Evolutionary conservation across 2,329 filamentous ascomycete genomes (phyloP).

Genomic region (Nothomitra cinnamomea): DNA sequence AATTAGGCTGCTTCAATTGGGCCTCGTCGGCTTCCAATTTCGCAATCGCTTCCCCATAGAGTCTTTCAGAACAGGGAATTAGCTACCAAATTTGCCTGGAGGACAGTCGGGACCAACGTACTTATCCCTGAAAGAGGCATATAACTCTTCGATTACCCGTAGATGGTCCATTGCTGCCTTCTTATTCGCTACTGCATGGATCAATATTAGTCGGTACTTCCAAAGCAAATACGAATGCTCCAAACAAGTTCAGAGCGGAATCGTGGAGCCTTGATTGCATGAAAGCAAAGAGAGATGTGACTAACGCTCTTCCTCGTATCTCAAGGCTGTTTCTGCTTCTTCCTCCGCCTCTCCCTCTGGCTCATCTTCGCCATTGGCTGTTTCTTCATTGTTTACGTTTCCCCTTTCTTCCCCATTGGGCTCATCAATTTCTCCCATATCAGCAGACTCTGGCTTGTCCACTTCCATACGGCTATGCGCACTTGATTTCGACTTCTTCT

Average conservation of each 20-base stretch:
- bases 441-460: background rate
- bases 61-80: slow-evolving; percentile 28
- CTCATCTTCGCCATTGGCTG: slow-evolving; percentile 1
- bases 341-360: slow-evolving; percentile 25
- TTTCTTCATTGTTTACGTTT: background rate
- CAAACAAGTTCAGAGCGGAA: no score
- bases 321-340: slow-evolving; percentile 27
- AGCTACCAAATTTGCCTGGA: background rate
- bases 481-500: slow-evolving; percentile 3
- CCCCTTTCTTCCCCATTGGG: background rate
- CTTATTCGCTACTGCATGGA: slow-evolving; percentile 51
- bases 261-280: no score
- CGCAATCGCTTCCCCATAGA: slow-evolving; percentile 77
- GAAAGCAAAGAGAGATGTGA: slow-evolving; percentile 5
- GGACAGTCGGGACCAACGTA: slow-evolving; percentile 22
- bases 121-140: slow-evolving; percentile 70
- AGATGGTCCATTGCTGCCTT: slow-evolving; percentile 66
- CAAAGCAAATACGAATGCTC: no score
- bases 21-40: slow-evolving; percentile 55
- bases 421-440: slow-evolving; percentile 3
- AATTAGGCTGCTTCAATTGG: slow-evolving; percentile 38
- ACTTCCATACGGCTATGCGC: background rate
- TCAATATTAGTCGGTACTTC: slow-evolving; percentile 10
- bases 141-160: slow-evolving; percentile 69
- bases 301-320: slow-evolving; percentile 34